Evolutionary conservation across 352 stramenopile genomes (phyloP).

Genomic region (Globisporangium canariense): DNA sequence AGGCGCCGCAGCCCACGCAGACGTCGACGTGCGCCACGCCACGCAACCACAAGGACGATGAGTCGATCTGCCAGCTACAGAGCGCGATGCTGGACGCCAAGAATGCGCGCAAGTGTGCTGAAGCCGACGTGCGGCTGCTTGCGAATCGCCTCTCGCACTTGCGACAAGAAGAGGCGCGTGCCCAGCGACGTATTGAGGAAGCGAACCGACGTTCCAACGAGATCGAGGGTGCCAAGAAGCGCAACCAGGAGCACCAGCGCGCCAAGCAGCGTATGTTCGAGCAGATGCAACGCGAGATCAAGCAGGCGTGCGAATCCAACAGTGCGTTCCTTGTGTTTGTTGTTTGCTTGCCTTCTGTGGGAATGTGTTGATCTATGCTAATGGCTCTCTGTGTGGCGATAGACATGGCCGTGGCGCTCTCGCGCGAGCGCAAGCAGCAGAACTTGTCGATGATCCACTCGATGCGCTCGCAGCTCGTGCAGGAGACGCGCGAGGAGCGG

Average conservation of each 20-base stretch:
- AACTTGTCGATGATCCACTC: slow-evolving; percentile 33
- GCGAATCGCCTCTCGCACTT: slow-evolving; percentile 64
- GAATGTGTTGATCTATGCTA: background rate
- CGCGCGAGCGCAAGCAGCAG: slow-evolving; percentile 42
- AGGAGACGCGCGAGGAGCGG: slow-evolving; percentile 46
- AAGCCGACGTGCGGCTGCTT: slow-evolving; percentile 55
- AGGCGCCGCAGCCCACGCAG: slow-evolving; percentile 10
- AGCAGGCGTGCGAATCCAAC: slow-evolving; percentile 46
- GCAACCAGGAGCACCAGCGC: slow-evolving; percentile 48
- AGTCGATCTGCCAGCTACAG: slow-evolving; percentile 33
- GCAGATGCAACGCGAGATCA: slow-evolving; percentile 55
- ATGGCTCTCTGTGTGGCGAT: background rate
- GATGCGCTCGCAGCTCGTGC: slow-evolving; percentile 47
- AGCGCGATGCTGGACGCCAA: slow-evolving; percentile 64
- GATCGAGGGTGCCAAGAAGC: slow-evolving; percentile 57
- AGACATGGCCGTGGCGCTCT: slow-evolving; percentile 28
- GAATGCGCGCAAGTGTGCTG: slow-evolving; percentile 50
- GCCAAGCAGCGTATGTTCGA: slow-evolving; percentile 48
- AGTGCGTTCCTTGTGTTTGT: slow-evolving; percentile 24
- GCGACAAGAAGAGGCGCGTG: slow-evolving; percentile 46
- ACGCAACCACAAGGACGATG: slow-evolving; percentile 21
- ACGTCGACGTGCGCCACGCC: background rate
- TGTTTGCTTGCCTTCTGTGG: background rate
- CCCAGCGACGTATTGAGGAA: slow-evolving; percentile 67
- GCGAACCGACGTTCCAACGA: slow-evolving; percentile 55